These are phyloP conservation scores for Botrytis hyacinthi DNA, from an alignment of 2,329 filamentous ascomycete species.

Conservation along the genomic window DNA sequence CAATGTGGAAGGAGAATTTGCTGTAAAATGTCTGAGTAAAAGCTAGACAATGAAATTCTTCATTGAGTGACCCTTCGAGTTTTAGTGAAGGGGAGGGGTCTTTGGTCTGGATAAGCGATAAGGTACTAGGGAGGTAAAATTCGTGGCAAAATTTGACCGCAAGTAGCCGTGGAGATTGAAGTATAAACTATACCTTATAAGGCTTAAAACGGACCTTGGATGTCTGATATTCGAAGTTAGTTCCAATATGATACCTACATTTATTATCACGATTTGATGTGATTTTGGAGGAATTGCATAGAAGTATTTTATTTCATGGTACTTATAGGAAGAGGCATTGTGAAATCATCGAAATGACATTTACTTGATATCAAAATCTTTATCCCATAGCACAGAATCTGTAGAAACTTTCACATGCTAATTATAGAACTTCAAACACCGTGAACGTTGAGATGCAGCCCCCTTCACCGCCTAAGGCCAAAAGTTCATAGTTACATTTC, in stretches of 20 bases:
- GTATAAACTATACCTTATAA: not conserved
- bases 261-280: not conserved
- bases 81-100: not conserved
- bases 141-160: not conserved
- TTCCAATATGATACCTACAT: not conserved
- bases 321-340: not conserved
- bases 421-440: constrained; percentile 4
- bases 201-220: not conserved
- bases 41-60: constrained; percentile 12
- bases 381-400: not conserved
- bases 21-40: constrained; percentile 1
- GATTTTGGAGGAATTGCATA: not conserved
- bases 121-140: not conserved
- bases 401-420: constrained; percentile 7
- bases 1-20: constrained; percentile 4
- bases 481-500: constrained; percentile 7
- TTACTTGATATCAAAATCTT: not conserved
- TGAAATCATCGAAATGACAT: not conserved
- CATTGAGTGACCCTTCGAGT: constrained; percentile 1
- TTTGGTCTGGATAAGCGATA: not conserved
- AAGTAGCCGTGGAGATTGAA: not conserved
- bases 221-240: not conserved
- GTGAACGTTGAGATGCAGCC: not conserved
- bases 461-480: constrained; percentile 10
- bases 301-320: not conserved